Conservation (phyloP, 2,329 filamentous ascomycete genomes). For the Geosmithia morbida region DNA sequence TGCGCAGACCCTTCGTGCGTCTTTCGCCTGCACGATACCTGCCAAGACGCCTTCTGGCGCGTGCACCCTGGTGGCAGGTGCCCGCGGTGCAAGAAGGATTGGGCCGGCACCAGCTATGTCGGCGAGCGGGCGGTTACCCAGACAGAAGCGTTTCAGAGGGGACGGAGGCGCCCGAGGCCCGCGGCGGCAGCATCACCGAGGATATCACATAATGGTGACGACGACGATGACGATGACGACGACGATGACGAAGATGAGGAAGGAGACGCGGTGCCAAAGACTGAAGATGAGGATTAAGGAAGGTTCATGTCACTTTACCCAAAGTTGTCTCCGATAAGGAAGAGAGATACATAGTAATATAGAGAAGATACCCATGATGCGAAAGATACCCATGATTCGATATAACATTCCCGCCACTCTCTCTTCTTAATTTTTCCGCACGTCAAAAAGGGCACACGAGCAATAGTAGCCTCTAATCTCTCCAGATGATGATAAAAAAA, state of each 20-base stretch:
- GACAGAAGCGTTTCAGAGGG: slow-evolving; percentile 32
- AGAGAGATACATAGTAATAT: not conserved
- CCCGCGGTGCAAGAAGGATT: slow-evolving; percentile 40
- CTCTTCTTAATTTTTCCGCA: too few species aligned
- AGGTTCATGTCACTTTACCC: not conserved
- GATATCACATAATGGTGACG: slow-evolving; percentile 4
- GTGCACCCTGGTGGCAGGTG: slow-evolving; percentile 42
- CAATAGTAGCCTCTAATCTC: not conserved
- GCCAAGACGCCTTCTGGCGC: slow-evolving; percentile 59
- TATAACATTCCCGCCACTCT: too few species aligned
- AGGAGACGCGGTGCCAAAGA: slow-evolving; percentile 1
- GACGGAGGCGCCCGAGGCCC: slow-evolving; percentile 15
- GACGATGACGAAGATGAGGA: slow-evolving; percentile 11
- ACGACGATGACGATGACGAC: slow-evolving; percentile 6
- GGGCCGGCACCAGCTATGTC: slow-evolving; percentile 34
- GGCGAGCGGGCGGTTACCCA: slow-evolving; percentile 43
- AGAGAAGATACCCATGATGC: not conserved
- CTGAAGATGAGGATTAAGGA: slow-evolving; percentile 1
- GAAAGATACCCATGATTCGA: not conserved
- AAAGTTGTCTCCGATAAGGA: too few species aligned
- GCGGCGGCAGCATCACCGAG: slow-evolving; percentile 8
- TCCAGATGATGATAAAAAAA: too few species aligned
- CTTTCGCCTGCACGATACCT: slow-evolving; percentile 63
- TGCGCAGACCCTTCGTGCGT: slow-evolving; percentile 56
- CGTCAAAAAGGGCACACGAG: not conserved